Evolutionary conservation across 345 rosid genomes (phyloP).

Genomic region (Acer negundo): DNA sequence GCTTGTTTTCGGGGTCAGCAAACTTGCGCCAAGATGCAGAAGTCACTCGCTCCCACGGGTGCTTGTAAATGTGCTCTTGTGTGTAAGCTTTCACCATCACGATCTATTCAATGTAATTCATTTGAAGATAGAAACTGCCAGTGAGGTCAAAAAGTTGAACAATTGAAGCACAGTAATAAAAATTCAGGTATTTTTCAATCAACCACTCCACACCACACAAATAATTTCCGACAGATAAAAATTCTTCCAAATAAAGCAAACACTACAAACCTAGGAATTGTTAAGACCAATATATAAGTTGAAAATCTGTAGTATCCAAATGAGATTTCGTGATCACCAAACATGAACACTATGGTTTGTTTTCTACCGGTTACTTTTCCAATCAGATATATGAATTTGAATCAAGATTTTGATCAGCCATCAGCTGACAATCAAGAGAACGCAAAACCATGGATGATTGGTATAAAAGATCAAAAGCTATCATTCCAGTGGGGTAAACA

Average conservation of each 20-base stretch:
- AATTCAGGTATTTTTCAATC: neutral
- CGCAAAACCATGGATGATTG: neutral
- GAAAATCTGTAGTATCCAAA: neutral
- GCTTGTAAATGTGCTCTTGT: constrained; percentile 92
- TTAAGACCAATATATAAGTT: neutral
- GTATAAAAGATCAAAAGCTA: too few relatives aligned
- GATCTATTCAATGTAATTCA: neutral
- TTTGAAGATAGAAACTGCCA: constrained; percentile 6
- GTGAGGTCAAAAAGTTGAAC: constrained; percentile 4
- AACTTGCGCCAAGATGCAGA: constrained; percentile 99
- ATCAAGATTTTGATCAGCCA: neutral
- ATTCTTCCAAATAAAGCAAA: neutral
- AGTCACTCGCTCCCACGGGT: constrained; percentile 98
- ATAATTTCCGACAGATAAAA: neutral
- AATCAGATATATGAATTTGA: neutral
- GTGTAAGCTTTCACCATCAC: constrained; percentile 74
- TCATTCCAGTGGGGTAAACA: too few relatives aligned
- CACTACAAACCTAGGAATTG: neutral
- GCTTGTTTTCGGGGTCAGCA: constrained; percentile 91
- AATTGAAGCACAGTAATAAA: neutral
- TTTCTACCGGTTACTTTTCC: neutral
- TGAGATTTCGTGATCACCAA: neutral
- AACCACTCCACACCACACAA: constrained; percentile 1
- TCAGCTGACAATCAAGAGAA: neutral
- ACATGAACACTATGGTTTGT: neutral